Base-by-base conservation (phyloP, 208 protist genomes). In the Acanthamoeba sp. region DNA sequence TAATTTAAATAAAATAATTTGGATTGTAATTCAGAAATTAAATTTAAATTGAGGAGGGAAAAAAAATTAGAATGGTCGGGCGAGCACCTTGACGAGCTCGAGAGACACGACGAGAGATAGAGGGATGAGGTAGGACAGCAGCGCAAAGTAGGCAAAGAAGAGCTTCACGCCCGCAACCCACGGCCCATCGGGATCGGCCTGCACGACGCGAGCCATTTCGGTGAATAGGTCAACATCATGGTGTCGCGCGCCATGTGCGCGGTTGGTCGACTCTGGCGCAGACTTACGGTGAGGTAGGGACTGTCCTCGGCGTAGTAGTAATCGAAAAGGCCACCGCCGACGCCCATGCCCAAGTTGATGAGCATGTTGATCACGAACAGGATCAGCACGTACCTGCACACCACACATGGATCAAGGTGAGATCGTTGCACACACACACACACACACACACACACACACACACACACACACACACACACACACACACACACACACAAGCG, bases 61-160 rank as follows among this genome's bases (percentile, higher is more conserved):
- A n/a, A n/a, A n/a, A n/a, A n/a, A n/a, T n/a, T n/a, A n/a, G n/a
- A n/a, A n/a, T n/a, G n/a, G n/a, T n/a, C n/a, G 55, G 22, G 12
- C 16, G n/a, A n/a, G 76, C 34, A 85, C 48, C 66, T 95, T 95
- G 22, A 96, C 95, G 48, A 97, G 38, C 62, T 97, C 96, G 1
- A 97, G 36, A 12, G 96, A 95, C 4, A 97, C 96, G 40, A 95
- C 96, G 10, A 97, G 91, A 18, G 96, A 97, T 12, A 97, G 87
- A 10, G 96, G 96, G 42, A 97, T 97, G 27, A 97, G 38, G n/a
- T 90, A 96, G 20, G 64, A 73, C 18, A 96, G 42, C 3, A 96
- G 73, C 34, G 76, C 93, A 66, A 96, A 94, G 71, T 96, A 96
- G n/a, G 94, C 34, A 20, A 96, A 95, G 62, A 96, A 96, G 24